Evolutionary conservation across 192 early-diverging fungal species (phyloP).

Genomic region (Podochytrium sp.): DNA sequence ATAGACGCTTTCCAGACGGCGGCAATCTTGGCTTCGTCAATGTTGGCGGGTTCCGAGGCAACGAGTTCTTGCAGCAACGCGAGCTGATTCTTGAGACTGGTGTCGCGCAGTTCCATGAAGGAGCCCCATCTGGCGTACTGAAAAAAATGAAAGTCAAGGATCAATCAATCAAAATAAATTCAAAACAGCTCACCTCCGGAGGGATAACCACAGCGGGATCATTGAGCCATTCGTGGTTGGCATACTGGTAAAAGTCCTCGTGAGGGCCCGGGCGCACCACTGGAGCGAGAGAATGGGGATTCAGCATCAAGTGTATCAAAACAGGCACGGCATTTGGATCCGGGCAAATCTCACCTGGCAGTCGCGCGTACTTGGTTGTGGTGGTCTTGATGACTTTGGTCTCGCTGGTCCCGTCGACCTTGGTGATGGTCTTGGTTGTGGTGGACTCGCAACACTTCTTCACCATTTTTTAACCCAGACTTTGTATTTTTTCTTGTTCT

Average conservation of each 20-base stretch:
- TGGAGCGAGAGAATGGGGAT: no score
- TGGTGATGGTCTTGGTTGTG: not conserved
- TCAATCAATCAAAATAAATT: no score
- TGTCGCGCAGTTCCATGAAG: slow-evolving; percentile 18
- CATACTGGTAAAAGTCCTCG: slow-evolving; percentile 12
- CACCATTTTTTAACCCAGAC: no score
- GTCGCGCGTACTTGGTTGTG: not conserved
- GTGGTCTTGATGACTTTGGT: not conserved
- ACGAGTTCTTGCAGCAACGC: not conserved
- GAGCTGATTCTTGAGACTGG: slow-evolving; percentile 15
- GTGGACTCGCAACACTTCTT: no score
- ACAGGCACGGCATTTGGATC: no score
- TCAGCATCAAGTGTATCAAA: no score
- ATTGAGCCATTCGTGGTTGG: slow-evolving; percentile 13
- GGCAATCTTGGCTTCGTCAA: slow-evolving; percentile 1
- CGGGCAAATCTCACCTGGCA: no score
- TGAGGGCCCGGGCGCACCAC: not conserved
- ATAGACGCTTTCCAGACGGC: slow-evolving; percentile 22
- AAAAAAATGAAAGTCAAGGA: no score
- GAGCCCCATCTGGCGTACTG: slow-evolving; percentile 13
- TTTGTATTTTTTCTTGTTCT: no score
- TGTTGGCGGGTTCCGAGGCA: not conserved
- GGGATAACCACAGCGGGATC: slow-evolving; percentile 10
- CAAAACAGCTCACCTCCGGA: not conserved
- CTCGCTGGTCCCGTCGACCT: not conserved